phyloP scores from a whole-genome alignment of 257 asterid genomes.

The Solanum piurae region DNA sequence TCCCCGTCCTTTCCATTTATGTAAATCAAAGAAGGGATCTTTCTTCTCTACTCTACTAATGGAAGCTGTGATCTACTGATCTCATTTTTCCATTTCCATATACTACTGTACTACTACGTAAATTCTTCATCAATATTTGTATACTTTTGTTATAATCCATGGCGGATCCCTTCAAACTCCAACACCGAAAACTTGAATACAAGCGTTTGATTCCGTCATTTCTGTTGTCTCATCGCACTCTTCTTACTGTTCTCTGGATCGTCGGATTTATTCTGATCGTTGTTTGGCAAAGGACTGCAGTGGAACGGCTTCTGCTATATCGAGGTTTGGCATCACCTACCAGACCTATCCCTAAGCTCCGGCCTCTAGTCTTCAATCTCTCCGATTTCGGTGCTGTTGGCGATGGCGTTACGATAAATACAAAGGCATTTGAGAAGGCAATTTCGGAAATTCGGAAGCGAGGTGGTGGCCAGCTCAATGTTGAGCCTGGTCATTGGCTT shows the following conservation, averaged over 20 bases:
- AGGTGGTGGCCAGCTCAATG: slow-evolving; percentile 95
- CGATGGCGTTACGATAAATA: slow-evolving; percentile 66
- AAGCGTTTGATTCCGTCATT: slow-evolving; percentile 26
- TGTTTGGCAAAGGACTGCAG: slow-evolving; percentile 52
- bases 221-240: slow-evolving; percentile 26
- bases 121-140: not conserved
- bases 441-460: slow-evolving; percentile 43
- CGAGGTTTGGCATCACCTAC: slow-evolving; percentile 21
- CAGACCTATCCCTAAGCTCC: slow-evolving; percentile 59
- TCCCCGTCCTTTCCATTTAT: not conserved
- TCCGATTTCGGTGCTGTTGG: slow-evolving; percentile 85
- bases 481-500: slow-evolving; percentile 67
- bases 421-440: slow-evolving; percentile 65
- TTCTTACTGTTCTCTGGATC: slow-evolving; percentile 57
- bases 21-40: not conserved
- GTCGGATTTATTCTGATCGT: slow-evolving; percentile 54
- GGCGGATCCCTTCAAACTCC: slow-evolving; percentile 39
- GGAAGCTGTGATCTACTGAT: not conserved
- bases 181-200: slow-evolving; percentile 28
- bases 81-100: not conserved
- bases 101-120: not conserved
- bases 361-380: slow-evolving; percentile 50
- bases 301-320: slow-evolving; percentile 24
- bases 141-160: slow-evolving; percentile 10
- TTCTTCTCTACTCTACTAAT: not conserved